Evolutionary conservation across 352 stramenopile species (phyloP).

Genomic region (Globisporangium yorkense): DNA sequence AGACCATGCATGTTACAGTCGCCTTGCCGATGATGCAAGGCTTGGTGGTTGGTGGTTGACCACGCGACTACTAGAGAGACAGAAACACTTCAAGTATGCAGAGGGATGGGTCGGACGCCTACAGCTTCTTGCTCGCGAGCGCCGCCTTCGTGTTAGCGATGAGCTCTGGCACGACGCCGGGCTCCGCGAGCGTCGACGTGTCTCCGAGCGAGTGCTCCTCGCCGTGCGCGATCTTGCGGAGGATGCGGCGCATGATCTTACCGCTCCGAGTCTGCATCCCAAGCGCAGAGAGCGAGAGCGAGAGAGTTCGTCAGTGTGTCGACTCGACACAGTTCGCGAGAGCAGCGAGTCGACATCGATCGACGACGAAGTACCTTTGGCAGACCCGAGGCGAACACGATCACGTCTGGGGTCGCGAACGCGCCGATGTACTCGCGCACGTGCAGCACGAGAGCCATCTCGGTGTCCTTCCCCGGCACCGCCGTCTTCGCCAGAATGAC

Average conservation of each 20-base stretch:
- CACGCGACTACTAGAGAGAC: neutral
- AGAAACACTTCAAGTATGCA: neutral
- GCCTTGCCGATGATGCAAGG: no score
- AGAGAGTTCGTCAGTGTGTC: neutral
- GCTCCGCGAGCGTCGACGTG: slow-evolving; percentile 96
- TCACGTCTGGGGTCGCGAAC: slow-evolving; percentile 95
- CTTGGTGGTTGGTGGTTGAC: neutral
- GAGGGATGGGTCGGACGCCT: neutral
- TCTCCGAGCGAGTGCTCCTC: slow-evolving; percentile 95
- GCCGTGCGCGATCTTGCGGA: slow-evolving; percentile 96
- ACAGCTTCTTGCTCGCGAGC: slow-evolving; percentile 39
- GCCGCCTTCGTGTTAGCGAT: slow-evolving; percentile 86
- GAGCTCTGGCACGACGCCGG: slow-evolving; percentile 91
- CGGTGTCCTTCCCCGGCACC: slow-evolving; percentile 43
- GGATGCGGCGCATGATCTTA: slow-evolving; percentile 98
- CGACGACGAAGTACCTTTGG: slow-evolving; percentile 61
- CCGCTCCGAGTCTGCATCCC: slow-evolving; percentile 85
- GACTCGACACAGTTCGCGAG: neutral
- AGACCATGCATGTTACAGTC: neutral
- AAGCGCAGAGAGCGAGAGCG: neutral
- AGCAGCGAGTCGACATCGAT: neutral
- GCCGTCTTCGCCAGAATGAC: slow-evolving; percentile 86
- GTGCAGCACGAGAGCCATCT: slow-evolving; percentile 59
- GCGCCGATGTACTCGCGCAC: slow-evolving; percentile 93
- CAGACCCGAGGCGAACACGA: slow-evolving; percentile 88